phyloP scores from a whole-genome alignment of 352 stramenopile species.

The Pythium oligandrum region DNA sequence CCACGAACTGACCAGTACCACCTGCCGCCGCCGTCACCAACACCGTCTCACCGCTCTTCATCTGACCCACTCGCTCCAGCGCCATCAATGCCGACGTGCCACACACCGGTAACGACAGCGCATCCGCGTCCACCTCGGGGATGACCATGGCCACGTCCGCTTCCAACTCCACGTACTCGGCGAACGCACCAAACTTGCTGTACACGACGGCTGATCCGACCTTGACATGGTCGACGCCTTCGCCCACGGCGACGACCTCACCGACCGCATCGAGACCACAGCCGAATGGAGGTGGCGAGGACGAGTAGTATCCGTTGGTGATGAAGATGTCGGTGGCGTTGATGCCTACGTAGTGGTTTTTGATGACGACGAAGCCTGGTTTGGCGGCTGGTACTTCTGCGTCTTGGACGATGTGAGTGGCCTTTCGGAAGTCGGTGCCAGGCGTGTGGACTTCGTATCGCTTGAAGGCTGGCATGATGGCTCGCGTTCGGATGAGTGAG shows the following conservation, averaged over 20 bases:
- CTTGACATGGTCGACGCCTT: slow-evolving; percentile 18
- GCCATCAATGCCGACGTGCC: slow-evolving; percentile 39
- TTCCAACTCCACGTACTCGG: slow-evolving; percentile 16
- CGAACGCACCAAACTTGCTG: slow-evolving; percentile 18
- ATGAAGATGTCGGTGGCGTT: slow-evolving; percentile 33
- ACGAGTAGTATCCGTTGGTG: too few species aligned
- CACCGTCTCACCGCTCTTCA: slow-evolving; percentile 56
- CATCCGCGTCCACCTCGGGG: slow-evolving; percentile 3
- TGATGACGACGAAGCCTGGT: slow-evolving; percentile 15
- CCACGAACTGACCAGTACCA: slow-evolving; percentile 75
- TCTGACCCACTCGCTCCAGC: slow-evolving; percentile 51
- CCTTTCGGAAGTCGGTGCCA: slow-evolving; percentile 27
- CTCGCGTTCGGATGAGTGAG: too few species aligned
- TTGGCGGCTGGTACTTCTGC: slow-evolving; percentile 8
- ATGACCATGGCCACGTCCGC: slow-evolving; percentile 9
- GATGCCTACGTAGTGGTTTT: slow-evolving; percentile 29
- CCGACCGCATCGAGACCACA: slow-evolving; percentile 22
- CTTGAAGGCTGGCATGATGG: slow-evolving; percentile 8
- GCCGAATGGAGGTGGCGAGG: slow-evolving; percentile 16
- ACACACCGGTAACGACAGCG: slow-evolving; percentile 25
- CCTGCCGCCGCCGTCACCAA: slow-evolving; percentile 70
- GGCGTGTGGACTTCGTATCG: slow-evolving; percentile 17
- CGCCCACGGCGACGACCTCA: slow-evolving; percentile 26
- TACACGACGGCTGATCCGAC: slow-evolving; percentile 28
- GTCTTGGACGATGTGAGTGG: slow-evolving; percentile 22